Conservation (phyloP, 1,284 basidiomycete genomes). For the Kalmanozyma brasiliensis region DNA sequence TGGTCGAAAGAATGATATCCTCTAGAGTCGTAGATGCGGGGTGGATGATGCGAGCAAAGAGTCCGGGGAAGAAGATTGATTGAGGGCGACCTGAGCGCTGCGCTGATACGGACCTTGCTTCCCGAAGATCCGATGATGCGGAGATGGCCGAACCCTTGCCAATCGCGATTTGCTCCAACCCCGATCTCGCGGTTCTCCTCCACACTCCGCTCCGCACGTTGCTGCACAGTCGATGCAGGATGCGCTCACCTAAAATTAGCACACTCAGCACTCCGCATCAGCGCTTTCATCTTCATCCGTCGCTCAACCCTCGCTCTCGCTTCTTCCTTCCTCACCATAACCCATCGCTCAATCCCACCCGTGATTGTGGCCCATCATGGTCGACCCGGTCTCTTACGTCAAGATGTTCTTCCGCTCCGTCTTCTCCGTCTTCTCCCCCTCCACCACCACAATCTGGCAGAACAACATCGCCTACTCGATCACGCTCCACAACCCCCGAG, state of each 20-base stretch:
- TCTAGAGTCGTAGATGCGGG: too few relatives aligned
- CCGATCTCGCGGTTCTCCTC: slow-evolving; percentile 9
- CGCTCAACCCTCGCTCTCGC: not conserved
- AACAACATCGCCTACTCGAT: slow-evolving; percentile 50
- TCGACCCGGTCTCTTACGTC: slow-evolving; percentile 41
- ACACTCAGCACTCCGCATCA: too few relatives aligned
- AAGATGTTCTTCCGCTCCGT: slow-evolving; percentile 44
- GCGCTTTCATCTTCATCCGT: too few relatives aligned
- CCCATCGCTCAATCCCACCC: not conserved
- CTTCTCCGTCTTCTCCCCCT: slow-evolving; percentile 40
- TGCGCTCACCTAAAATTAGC: not conserved
- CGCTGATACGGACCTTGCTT: not conserved
- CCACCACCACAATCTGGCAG: slow-evolving; percentile 44
- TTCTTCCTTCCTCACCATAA: not conserved
- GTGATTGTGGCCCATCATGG: slow-evolving; percentile 21
- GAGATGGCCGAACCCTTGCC: slow-evolving; percentile 7
- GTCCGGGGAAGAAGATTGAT: slow-evolving; percentile 3
- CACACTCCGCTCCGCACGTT: slow-evolving; percentile 6
- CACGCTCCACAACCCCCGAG: slow-evolving; percentile 47
- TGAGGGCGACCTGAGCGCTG: slow-evolving; percentile 4
- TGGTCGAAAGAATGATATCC: too few relatives aligned
- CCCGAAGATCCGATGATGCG: slow-evolving; percentile 42
- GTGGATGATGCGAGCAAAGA: slow-evolving; percentile 2
- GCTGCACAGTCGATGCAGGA: not conserved
- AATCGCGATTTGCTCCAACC: not conserved